Percentiles rank a stretch among this genome's conserved stretches.
Evolutionary conservation across 1,139 yeast genomes (phyloP).

Genomic region (Hyphopichia pseudoburtonii): DNA sequence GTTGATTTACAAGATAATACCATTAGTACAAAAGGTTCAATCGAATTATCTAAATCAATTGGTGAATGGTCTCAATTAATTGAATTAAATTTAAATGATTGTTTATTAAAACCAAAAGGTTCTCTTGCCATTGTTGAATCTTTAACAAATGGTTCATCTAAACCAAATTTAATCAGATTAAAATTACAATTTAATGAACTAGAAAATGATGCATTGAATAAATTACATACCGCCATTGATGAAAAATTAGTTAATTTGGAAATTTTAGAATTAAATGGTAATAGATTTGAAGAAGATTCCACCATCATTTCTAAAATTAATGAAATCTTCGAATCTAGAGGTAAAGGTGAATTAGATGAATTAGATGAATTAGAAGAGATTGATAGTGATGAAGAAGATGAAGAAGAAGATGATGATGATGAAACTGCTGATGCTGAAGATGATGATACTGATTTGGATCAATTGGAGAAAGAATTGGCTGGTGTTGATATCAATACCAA

Average conservation of each 20-base stretch:
- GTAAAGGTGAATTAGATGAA: conserved; percentile 82
- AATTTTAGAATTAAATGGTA: conserved; percentile 84
- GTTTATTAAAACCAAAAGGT: conserved; percentile 80
- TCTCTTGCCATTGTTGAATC: conserved; percentile 54
- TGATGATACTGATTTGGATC: conserved; percentile 52
- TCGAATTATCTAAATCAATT: conserved; percentile 47
- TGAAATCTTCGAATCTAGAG: conserved; percentile 68
- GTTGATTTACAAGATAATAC: conserved; percentile 96
- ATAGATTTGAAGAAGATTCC: conserved; percentile 61
- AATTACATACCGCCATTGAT: conserved; percentile 53
- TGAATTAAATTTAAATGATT: conserved; percentile 87
- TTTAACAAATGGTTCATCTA: conserved; percentile 35
- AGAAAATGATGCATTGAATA: conserved; percentile 60
- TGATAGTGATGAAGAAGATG: conserved; percentile 83
- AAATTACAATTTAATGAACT: conserved; percentile 90
- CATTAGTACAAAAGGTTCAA: conserved; percentile 75
- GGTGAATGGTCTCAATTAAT: conserved; percentile 44
- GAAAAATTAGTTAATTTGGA: conserved; percentile 61
- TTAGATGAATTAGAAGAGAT: conserved; percentile 91
- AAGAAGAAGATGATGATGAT: conserved; percentile 66
- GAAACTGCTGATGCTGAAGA: conserved; percentile 54
- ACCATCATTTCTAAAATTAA: conserved; percentile 33
- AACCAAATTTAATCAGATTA: conserved; percentile 50
- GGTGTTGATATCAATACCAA: conserved; percentile 27
- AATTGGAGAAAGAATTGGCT: conserved; percentile 53